Evolutionary conservation across 1,139 yeast species (phyloP), one percentile per base, ranked within the genome.

Genomic region (Yamadazyma mexicana): DNA sequence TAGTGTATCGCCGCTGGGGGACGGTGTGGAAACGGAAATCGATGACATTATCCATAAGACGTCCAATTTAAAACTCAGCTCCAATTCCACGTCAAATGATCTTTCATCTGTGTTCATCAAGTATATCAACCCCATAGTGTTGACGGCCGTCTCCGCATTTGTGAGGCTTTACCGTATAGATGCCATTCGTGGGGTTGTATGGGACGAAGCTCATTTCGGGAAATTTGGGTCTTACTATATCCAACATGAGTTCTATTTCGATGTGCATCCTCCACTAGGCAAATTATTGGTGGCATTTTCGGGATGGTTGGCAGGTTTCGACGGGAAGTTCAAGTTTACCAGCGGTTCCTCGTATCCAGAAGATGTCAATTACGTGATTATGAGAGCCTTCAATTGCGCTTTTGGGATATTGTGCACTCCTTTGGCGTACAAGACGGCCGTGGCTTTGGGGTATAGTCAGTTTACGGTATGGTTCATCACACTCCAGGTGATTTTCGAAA

Each of bases 201-300:
- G 99, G 99, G 83, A 78, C 55, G 83, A 78, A 58, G 83, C 83
- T 38, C 83, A 78, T 70, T 91, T 91, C 61, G 98, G 97, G 47
- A 89, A 88, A 61, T 91, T 91, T 59, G 97, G 97, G 39, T 87
- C 96, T 11, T 87, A 87, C 63, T 91, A 91, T 67, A 71, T 91
- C 50, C 83, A 91, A 69, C 95, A 87, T 58, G 95, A 89, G 55
- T 91, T 89, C 61, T 91, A 91, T 62, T 96, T 91, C 59, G 99
- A 92, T 66, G 98, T 92, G 43, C 99, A 92, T 64, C 99, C 99
- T 37, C 98, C 98, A 1, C 76, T 94, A 53, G 98, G 98, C 25
- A 94, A 94, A 65, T 88, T 94, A 95, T 75, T 94, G 47, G 92
- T 91, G 47, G 99, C 97, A 1, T 72, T 94, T 31, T 87, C 96